Evolutionary conservation across 2,329 filamentous ascomycete genomes (phyloP).

Genomic region (Neonectria ditissima): DNA sequence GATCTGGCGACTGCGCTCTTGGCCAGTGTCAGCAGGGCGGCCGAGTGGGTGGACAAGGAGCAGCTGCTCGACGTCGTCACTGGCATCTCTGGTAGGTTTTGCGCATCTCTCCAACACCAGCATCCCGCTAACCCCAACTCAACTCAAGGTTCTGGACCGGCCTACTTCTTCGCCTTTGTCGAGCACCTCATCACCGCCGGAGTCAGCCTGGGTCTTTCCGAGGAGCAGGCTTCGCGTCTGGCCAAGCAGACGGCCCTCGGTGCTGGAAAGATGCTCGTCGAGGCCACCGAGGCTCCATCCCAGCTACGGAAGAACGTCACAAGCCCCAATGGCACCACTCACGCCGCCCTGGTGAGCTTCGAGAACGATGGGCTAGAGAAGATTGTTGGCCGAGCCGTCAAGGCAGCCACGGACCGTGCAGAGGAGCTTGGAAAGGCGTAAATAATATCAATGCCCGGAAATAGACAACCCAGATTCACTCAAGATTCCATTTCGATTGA

Average conservation of each 20-base stretch:
- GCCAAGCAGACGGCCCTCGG: slow-evolving; percentile 64
- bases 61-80: slow-evolving; percentile 64
- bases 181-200: slow-evolving; percentile 62
- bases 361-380: slow-evolving; percentile 57
- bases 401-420: slow-evolving; percentile 57
- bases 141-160: slow-evolving; percentile 61
- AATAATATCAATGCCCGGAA: neutral
- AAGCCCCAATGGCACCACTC: slow-evolving; percentile 64
- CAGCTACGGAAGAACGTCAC: slow-evolving; percentile 65
- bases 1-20: slow-evolving; percentile 57
- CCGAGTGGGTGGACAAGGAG: slow-evolving; percentile 63
- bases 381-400: slow-evolving; percentile 60
- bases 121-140: slow-evolving; percentile 1
- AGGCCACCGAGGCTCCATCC: slow-evolving; percentile 58
- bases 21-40: slow-evolving; percentile 59
- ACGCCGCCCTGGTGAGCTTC: slow-evolving; percentile 62
- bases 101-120: neutral
- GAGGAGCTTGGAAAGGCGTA: slow-evolving; percentile 58
- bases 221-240: slow-evolving; percentile 61
- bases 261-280: slow-evolving; percentile 63
- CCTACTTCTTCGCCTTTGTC: slow-evolving; percentile 66
- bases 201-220: slow-evolving; percentile 56
- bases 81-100: slow-evolving; percentile 58
- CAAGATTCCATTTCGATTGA: too few species aligned
- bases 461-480: neutral